Conservation (phyloP, 2,329 filamentous ascomycete species). For the Verticillium klebahnii region DNA sequence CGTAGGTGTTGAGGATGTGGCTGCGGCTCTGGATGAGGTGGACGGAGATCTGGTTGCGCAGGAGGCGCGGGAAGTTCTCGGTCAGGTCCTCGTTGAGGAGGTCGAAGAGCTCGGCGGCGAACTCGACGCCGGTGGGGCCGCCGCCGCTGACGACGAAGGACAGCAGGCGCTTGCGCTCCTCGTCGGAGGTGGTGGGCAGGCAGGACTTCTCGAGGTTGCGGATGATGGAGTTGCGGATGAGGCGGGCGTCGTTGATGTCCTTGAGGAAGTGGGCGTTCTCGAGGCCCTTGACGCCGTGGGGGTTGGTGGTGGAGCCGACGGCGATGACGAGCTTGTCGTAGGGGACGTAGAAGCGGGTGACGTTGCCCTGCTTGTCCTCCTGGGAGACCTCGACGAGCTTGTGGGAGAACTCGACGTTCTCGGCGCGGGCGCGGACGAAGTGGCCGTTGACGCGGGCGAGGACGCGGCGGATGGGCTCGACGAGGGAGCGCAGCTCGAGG, state of each 20-base stretch:
- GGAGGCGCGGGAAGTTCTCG: constrained; percentile 74
- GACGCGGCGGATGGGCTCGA: constrained; percentile 88
- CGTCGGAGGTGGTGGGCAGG: constrained; percentile 85
- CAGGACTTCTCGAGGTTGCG: constrained; percentile 87
- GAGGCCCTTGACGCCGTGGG: constrained; percentile 91
- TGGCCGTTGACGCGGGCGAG: constrained; percentile 75
- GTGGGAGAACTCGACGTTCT: constrained; percentile 86
- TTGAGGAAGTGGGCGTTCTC: constrained; percentile 95
- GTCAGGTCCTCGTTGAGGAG: constrained; percentile 92
- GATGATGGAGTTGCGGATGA: constrained; percentile 84
- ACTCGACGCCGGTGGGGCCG: constrained; percentile 94
- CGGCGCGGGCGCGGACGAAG: constrained; percentile 81
- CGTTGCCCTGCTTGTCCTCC: constrained; percentile 63
- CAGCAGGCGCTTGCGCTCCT: constrained; percentile 79
- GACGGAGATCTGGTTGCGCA: constrained; percentile 97
- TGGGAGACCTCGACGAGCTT: constrained; percentile 87
- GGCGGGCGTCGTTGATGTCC: constrained; percentile 85
- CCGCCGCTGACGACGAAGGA: constrained; percentile 97
- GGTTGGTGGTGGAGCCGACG: constrained; percentile 88
- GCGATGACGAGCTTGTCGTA: constrained; percentile 96
- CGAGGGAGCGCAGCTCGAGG: constrained; percentile 81
- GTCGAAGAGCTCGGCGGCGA: constrained; percentile 93
- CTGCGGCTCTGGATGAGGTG: constrained; percentile 92
- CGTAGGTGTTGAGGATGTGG: constrained; percentile 97
- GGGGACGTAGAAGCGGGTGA: constrained; percentile 82